Base-by-base conservation (phyloP, 345 rosid genomes). In the Melastoma malabathricum region DNA sequence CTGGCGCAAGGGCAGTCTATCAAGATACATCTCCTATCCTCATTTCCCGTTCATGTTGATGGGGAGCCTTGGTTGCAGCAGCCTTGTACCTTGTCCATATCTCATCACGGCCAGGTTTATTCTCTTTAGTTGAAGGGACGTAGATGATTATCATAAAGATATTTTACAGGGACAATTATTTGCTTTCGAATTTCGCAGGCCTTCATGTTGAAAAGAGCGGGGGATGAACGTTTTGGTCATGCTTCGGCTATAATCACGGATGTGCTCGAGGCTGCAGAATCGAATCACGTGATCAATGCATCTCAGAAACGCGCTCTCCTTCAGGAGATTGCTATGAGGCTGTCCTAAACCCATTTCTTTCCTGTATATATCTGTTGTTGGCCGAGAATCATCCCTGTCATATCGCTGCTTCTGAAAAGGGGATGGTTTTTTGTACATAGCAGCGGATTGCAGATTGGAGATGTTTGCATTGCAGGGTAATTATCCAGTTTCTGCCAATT, bases 1-100 rank as follows among this genome's bases (percentile, higher is more conserved):
- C 83, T 92, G 66, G 98, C 96, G n/a, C 98, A 92, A 53, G 98
- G 98, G 23, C 78, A 75, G 66, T 71, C 82, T 15, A 82, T 92
- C 47, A 92, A 81, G 78, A 84, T 92, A 71, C 95, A 75, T 47
- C 86, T 92, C 16, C 72, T 74, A 62, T 89, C 95, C 25, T 57
- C 81, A 12, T 58, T 92, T 44, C 96, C 96, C 52, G 95, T 92
- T 61, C 96, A 92, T 64, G 79, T 92, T 18, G 96, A 92, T 68
- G 95, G 98, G 47, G 98, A 92, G 51, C 98, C 96, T 50, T 92
- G 98, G 98, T 73, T 17, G 68, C 96, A 92, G 72, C 72, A 82
- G 31, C 87, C 87, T 0, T 87, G 98, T 63, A 79, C 89, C 15
- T 51, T 92, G 60, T 62, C 59, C 55, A 83, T 87, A 66, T 73